phyloP scores from a whole-genome alignment of 2,329 filamentous ascomycete species.

The Pseudopithomyces chartarum region DNA sequence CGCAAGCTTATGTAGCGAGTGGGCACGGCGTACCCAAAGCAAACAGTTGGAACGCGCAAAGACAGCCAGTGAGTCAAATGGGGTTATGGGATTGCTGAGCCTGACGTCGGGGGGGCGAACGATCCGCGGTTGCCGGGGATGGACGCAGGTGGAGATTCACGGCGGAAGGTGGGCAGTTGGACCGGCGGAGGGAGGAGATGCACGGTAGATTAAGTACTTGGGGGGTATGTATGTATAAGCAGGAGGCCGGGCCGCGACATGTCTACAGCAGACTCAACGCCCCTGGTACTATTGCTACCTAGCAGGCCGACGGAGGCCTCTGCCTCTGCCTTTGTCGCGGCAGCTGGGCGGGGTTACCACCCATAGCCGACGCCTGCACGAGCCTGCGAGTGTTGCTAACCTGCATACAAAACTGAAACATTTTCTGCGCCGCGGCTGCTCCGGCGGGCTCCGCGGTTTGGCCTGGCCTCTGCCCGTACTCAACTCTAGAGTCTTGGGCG shows the following conservation, averaged over 20 bases:
- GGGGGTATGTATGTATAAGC: not conserved
- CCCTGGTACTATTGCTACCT: not conserved
- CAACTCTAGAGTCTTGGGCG: not conserved
- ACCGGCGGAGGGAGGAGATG: not conserved
- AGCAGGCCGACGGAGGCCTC: constrained; percentile 6
- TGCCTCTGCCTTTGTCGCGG: constrained; percentile 16
- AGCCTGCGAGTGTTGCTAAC: constrained; percentile 21
- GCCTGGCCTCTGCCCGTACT: not conserved
- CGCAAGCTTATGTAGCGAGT: not conserved
- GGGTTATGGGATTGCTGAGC: not conserved
- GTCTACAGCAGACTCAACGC: constrained; percentile 8
- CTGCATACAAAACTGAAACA: constrained; percentile 26
- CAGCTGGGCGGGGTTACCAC: constrained; percentile 12
- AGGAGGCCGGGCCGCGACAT: constrained; percentile 13
- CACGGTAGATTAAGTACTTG: not conserved
- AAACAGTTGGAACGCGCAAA: not conserved
- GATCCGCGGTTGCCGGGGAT: constrained; percentile 2
- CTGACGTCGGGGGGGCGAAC: constrained; percentile 1
- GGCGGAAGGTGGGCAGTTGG: not conserved
- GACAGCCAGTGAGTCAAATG: constrained; percentile 7
- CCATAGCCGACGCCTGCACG: not conserved
- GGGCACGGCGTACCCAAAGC: not conserved
- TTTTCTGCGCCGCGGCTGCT: constrained; percentile 1
- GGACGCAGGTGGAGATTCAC: not conserved
- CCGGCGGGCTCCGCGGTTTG: constrained; percentile 1